Conservation (phyloP, 2,329 filamentous ascomycete genomes). For the Botryotinia narcissicola region DNA sequence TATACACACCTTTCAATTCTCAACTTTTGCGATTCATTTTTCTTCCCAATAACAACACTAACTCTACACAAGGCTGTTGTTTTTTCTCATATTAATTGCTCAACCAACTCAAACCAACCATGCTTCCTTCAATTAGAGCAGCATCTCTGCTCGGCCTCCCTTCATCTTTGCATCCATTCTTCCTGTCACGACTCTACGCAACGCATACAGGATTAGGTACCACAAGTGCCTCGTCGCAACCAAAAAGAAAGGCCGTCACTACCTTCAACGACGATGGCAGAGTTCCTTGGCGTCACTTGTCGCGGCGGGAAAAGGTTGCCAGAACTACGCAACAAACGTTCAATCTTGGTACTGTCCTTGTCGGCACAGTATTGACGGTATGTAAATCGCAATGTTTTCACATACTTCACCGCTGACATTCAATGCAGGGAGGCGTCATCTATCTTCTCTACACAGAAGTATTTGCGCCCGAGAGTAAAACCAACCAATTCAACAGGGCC, state of each 20-base stretch:
- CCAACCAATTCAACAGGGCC: constrained; percentile 82
- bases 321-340: constrained; percentile 87
- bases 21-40: neutral
- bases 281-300: constrained; percentile 78
- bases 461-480: constrained; percentile 81
- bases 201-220: constrained; percentile 50
- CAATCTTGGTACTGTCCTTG: constrained; percentile 76
- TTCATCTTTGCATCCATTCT: constrained; percentile 41
- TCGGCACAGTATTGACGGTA: constrained; percentile 76
- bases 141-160: constrained; percentile 40
- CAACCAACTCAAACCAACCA: neutral
- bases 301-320: constrained; percentile 71
- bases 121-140: constrained; percentile 23
- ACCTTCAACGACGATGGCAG: constrained; percentile 82
- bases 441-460: constrained; percentile 81
- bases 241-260: constrained; percentile 69
- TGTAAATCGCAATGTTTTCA: constrained; percentile 29
- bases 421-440: constrained; percentile 64
- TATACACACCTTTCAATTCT: neutral
- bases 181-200: constrained; percentile 54
- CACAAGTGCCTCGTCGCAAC: constrained; percentile 35
- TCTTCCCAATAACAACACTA: neutral
- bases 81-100: neutral
- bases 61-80: neutral
- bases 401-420: constrained; percentile 23